These are phyloP conservation scores for Thielaviopsis ethacetica DNA, from an alignment of 2,329 filamentous ascomycete species.

Conservation along the genomic window DNA sequence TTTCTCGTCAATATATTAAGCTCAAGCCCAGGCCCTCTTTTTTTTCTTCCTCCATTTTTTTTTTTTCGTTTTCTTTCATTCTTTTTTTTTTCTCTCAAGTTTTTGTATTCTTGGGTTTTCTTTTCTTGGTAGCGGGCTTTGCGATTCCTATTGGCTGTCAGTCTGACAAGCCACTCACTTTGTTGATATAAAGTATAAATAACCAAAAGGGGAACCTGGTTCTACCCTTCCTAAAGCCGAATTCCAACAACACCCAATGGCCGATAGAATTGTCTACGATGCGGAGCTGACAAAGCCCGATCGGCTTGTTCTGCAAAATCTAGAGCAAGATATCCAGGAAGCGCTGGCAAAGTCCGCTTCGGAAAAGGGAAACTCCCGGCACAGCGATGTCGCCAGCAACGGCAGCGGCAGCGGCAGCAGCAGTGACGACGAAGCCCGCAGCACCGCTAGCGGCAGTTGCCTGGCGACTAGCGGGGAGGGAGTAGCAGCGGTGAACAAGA, in stretches of 20 bases:
- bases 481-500: not conserved
- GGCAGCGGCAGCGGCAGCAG: not conserved
- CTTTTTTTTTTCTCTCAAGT: not conserved
- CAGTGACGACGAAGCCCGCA: not conserved
- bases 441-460: not conserved
- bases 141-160: too few relatives aligned
- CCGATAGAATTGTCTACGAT: constrained; percentile 20
- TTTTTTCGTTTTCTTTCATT: not conserved
- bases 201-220: too few relatives aligned
- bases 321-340: constrained; percentile 23
- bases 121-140: not conserved
- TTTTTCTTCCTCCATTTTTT: not conserved
- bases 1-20: not conserved
- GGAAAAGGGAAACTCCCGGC: not conserved
- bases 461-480: not conserved
- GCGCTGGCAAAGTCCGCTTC: not conserved
- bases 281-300: constrained; percentile 26
- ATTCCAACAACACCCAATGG: not conserved
- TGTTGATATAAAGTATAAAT: too few relatives aligned
- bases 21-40: not conserved
- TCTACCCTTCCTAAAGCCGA: too few relatives aligned
- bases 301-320: constrained; percentile 23
- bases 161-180: too few relatives aligned
- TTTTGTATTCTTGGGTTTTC: not conserved
- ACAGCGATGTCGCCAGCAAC: not conserved